Base-by-base conservation (phyloP, 2,329 filamentous ascomycete species). In the Fusarium burgessii region DNA sequence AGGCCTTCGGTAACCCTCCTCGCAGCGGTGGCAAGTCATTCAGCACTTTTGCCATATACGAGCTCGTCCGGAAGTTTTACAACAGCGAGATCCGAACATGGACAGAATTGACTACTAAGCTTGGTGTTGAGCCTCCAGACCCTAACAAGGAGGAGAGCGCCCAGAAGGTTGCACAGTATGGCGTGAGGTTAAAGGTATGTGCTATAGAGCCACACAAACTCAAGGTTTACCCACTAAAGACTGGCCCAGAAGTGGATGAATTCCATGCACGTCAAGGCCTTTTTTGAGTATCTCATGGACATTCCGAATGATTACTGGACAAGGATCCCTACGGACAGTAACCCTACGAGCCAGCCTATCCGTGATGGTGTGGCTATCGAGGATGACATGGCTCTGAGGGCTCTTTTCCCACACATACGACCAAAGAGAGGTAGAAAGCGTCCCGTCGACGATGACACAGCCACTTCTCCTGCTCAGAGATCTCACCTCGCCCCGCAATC, bases 101-200 rank as follows among this genome's bases (percentile, higher is more conserved):
- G 95, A 93, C 92, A 42, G 93, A 97, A 78, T 79, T 98, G 73
- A 95, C 93, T 1, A 88, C 95, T 57, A 92, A 92, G 75, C 84
- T 98, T n/a, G 95, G 95, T 13, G 95, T 97, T 18, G 93, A 97
- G 76, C 92, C 92, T 6, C 94, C 94, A 4, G 92, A 93, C 65
- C 85, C 90, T 27, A 90, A 92, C 64, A 96, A 95, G 79, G 93
- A 93, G 29, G 92, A 97, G 82, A 97, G 94, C 79, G 91, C 92
- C 3, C 95, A 98, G 78, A 97, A 97, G 80, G 92, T 98, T 62
- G 94, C 97, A 79, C 95, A 98, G 79, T 98, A 97, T 84, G 94
- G 93, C 45, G 95, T 98, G 49, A 89, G 95, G 63, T 83, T 98
- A 62, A 98, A 98, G 89, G 93, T 95, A 65, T 67, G 72, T 67